A percentile compares a stretch with the other conserved stretches of the same genome.
Evolutionary conservation across 1,284 basidiomycete genomes (phyloP).

Genomic region (Xanthoconium separans): DNA sequence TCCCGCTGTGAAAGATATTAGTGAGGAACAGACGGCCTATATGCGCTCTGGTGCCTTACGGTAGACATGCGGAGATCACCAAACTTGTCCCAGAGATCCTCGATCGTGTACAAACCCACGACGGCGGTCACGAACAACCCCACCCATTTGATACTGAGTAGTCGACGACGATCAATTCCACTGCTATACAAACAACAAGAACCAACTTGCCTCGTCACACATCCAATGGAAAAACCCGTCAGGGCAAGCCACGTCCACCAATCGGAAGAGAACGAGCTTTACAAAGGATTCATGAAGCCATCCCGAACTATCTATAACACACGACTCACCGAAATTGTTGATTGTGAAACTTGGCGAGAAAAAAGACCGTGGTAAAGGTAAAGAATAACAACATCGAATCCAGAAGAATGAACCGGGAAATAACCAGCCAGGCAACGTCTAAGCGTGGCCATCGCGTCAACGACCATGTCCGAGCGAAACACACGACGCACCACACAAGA

Average conservation of each 20-base stretch:
- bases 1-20: constrained; percentile 50
- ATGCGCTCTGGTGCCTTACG: constrained; percentile 47
- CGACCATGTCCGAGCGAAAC: not conserved
- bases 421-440: constrained; percentile 97
- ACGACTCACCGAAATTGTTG: constrained; percentile 80
- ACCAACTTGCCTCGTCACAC: constrained; percentile 75
- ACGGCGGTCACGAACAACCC: constrained; percentile 94
- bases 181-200: not conserved
- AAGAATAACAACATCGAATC: constrained; percentile 99
- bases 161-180: not conserved
- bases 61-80: constrained; percentile 92
- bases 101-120: constrained; percentile 94
- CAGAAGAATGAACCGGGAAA: constrained; percentile 95
- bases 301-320: not conserved
- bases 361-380: constrained; percentile 95
- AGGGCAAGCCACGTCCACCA: constrained; percentile 97
- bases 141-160: constrained; percentile 88
- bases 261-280: constrained; percentile 85
- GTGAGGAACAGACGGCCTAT: not conserved
- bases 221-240: constrained; percentile 92
- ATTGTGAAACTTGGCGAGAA: constrained; percentile 95
- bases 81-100: constrained; percentile 98
- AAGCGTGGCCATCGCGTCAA: not conserved
- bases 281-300: constrained; percentile 3
- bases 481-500: constrained; percentile 73